Percentiles rank a stretch among this genome's conserved stretches.
phyloP scores from a whole-genome alignment of 2,329 filamentous ascomycete genomes.

The Venturia effusa region DNA sequence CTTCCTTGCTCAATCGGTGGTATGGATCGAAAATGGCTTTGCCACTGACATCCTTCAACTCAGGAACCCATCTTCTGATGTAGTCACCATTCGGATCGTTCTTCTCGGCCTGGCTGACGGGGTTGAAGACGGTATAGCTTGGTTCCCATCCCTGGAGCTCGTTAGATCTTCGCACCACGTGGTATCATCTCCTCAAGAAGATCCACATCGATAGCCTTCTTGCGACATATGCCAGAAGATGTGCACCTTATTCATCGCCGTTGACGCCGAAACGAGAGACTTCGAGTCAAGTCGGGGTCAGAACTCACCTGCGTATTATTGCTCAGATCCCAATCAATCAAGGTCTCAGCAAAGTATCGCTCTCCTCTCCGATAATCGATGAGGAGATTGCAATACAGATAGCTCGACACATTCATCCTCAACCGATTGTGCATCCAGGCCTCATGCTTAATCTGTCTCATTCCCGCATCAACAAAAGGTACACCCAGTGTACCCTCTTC shows the following conservation, averaged over 20 bases:
- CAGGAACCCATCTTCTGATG: constrained; percentile 27
- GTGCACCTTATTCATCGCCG: no score
- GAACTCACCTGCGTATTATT: not conserved
- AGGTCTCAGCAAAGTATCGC: constrained; percentile 39
- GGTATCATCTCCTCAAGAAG: not conserved
- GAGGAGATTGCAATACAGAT: constrained; percentile 38
- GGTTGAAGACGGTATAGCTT: constrained; percentile 38
- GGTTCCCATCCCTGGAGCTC: constrained; percentile 43
- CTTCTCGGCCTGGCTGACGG: constrained; percentile 26
- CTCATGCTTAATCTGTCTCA: constrained; percentile 39
- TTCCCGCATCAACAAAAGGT: constrained; percentile 41
- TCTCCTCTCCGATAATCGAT: constrained; percentile 40
- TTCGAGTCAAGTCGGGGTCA: not conserved
- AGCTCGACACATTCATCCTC: constrained; percentile 39
- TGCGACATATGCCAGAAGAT: no score
- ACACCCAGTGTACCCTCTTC: constrained; percentile 35
- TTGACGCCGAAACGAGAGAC: no score
- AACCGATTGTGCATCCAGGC: constrained; percentile 43
- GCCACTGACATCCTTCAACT: constrained; percentile 28
- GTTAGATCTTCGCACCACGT: constrained; percentile 20
- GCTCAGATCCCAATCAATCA: constrained; percentile 37
- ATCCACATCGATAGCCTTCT: no score
- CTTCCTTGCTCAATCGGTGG: constrained; percentile 31
- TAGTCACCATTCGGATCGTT: constrained; percentile 29
- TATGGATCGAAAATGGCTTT: constrained; percentile 40